Percentiles rank a stretch among this genome's conserved stretches.
Conservation (phyloP, 2,329 filamentous ascomycete genomes). For the Colletotrichum sp. region DNA sequence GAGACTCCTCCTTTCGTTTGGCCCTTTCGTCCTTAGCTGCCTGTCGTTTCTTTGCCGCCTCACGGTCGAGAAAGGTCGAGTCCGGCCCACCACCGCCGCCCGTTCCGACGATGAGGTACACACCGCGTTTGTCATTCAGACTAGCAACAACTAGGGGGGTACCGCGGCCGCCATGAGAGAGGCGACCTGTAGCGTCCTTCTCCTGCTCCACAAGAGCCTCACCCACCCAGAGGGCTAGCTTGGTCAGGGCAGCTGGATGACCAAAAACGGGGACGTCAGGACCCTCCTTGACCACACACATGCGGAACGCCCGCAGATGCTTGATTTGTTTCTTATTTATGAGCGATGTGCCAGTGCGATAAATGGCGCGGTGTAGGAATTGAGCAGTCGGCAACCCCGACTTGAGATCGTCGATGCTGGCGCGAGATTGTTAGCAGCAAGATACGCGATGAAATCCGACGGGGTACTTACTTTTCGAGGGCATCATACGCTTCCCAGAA, state of each 20-base stretch:
- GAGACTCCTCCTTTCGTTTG: slow-evolving; percentile 63
- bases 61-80: slow-evolving; percentile 70
- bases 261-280: slow-evolving; percentile 91
- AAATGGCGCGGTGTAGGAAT: slow-evolving; percentile 88
- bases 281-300: slow-evolving; percentile 95
- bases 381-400: slow-evolving; percentile 82
- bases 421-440: slow-evolving; percentile 39
- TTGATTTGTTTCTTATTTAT: slow-evolving; percentile 95
- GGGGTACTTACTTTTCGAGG: slow-evolving; percentile 64
- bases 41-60: slow-evolving; percentile 65
- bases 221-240: slow-evolving; percentile 91
- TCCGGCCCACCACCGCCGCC: slow-evolving; percentile 84
- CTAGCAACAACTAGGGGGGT: slow-evolving; percentile 90
- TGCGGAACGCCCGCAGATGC: slow-evolving; percentile 88
- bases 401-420: slow-evolving; percentile 76
- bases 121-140: slow-evolving; percentile 82
- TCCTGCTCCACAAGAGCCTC: slow-evolving; percentile 93
- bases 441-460: slow-evolving; percentile 45
- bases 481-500: slow-evolving; percentile 78
- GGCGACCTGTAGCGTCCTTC: slow-evolving; percentile 72
- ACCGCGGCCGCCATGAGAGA: slow-evolving; percentile 71
- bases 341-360: slow-evolving; percentile 87
- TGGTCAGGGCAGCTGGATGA: slow-evolving; percentile 90
- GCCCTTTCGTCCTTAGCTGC: slow-evolving; percentile 67
- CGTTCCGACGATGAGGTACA: slow-evolving; percentile 93